Evolutionary conservation across 805 yeast species (phyloP).

Genomic region (Clavispora fructus): DNA sequence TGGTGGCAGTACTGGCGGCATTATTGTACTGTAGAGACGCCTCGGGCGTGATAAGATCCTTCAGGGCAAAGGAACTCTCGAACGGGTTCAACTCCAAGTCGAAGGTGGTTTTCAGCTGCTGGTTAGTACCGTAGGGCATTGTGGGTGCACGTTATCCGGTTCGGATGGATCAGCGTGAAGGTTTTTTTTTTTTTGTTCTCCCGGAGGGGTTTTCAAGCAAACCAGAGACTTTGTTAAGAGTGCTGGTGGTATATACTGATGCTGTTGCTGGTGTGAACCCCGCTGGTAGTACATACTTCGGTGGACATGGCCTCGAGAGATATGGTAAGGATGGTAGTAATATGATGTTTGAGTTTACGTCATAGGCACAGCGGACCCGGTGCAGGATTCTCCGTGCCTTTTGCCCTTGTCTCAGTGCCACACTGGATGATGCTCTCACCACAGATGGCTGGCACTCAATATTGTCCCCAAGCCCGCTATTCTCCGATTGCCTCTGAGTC

Average conservation of each 20-base stretch:
- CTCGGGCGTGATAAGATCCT: constrained; percentile 23
- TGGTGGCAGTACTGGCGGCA: background rate
- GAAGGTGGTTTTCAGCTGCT: constrained; percentile 43
- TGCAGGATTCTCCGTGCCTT: background rate
- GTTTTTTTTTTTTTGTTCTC: no score
- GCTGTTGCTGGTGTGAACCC: no score
- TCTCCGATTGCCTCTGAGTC: no score
- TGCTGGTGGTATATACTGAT: no score
- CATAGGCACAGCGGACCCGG: background rate
- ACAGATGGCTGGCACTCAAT: no score
- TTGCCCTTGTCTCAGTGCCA: no score
- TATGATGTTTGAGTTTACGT: background rate
- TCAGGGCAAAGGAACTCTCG: constrained; percentile 87
- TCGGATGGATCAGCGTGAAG: background rate
- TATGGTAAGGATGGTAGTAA: background rate
- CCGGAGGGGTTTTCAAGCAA: no score
- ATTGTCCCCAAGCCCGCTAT: no score
- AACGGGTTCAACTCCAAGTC: constrained; percentile 93
- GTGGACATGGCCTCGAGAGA: constrained; percentile 12
- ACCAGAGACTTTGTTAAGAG: no score
- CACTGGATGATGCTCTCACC: no score
- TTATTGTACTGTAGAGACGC: background rate
- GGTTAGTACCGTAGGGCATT: background rate
- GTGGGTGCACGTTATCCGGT: background rate
- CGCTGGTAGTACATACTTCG: constrained; percentile 15